Percentiles rank a stretch among this genome's conserved stretches.
These are phyloP conservation scores for Secale cereale DNA, from an alignment of 176 grass and related monocot species.

Conservation along the genomic window DNA sequence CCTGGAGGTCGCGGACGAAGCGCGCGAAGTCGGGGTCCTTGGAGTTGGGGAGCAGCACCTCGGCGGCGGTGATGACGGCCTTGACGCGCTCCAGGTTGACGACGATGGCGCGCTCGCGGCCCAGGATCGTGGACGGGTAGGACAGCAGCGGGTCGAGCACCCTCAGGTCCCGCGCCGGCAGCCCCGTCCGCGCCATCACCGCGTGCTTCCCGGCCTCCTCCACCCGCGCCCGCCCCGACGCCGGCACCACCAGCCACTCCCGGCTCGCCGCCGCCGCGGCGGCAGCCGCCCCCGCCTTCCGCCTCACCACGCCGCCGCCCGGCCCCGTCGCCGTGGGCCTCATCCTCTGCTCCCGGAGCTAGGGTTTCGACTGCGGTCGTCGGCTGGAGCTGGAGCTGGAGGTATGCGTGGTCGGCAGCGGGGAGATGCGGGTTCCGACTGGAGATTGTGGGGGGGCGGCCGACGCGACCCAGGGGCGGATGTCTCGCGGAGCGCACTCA, in stretches of 20 bases:
- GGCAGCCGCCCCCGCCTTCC: constrained; percentile 50
- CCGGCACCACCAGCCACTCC: constrained; percentile 80
- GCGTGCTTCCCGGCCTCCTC: constrained; percentile 86
- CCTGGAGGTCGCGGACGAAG: constrained; percentile 74
- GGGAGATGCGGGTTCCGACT: neutral
- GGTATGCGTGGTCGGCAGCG: neutral
- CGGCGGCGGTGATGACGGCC: constrained; percentile 82
- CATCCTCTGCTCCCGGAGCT: constrained; percentile 17
- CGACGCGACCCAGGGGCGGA: neutral
- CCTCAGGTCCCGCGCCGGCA: constrained; percentile 76
- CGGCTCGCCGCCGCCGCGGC: constrained; percentile 50
- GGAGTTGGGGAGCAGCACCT: constrained; percentile 82
- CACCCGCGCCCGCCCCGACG: constrained; percentile 47
- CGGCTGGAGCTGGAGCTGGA: neutral
- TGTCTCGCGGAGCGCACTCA: neutral
- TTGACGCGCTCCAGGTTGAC: constrained; percentile 92
- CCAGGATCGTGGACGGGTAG: constrained; percentile 93
- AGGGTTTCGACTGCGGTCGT: constrained; percentile 11
- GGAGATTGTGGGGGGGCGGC: neutral
- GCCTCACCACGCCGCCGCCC: constrained; percentile 32
- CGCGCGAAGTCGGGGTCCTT: constrained; percentile 72
- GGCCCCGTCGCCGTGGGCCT: constrained; percentile 20
- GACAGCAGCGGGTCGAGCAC: constrained; percentile 75
- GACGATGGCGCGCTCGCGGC: constrained; percentile 81
- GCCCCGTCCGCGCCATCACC: constrained; percentile 82